A percentile compares a stretch with the other conserved stretches of the same genome.
Conservation (phyloP, 1,284 basidiomycete genomes). For the Blastosporella zonata region DNA sequence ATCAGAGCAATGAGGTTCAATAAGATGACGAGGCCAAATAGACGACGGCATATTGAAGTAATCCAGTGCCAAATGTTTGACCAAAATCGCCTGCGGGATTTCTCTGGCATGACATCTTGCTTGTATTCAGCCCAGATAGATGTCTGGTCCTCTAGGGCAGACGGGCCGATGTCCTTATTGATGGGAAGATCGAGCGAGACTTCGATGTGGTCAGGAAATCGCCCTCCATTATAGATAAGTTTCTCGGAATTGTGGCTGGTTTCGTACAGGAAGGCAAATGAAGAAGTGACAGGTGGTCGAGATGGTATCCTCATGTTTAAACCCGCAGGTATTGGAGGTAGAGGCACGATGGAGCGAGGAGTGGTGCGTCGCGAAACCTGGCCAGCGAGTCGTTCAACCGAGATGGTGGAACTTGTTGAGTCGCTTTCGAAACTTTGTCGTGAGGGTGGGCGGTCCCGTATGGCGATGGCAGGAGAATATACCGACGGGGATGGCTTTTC, state of each 20-base stretch:
- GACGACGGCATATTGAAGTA: constrained; percentile 53
- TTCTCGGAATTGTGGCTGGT: not conserved
- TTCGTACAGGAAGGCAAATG: not conserved
- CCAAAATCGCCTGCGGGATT: constrained; percentile 42
- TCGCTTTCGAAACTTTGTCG: not conserved
- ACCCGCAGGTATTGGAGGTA: constrained; percentile 1
- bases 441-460: not conserved
- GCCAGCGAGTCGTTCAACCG: constrained; percentile 8
- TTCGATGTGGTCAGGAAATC: constrained; percentile 6
- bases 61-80: constrained; percentile 54
- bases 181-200: constrained; percentile 11
- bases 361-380: constrained; percentile 9
- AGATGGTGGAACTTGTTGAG: constrained; percentile 6
- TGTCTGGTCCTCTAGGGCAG: constrained; percentile 29
- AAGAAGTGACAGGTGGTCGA: not conserved
- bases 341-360: constrained; percentile 2
- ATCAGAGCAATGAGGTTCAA: constrained; percentile 54
- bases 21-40: constrained; percentile 56
- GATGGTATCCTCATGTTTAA: not conserved
- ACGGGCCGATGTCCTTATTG: constrained; percentile 22
- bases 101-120: constrained; percentile 48
- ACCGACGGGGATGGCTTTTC: constrained; percentile 6
- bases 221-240: not conserved
- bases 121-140: constrained; percentile 50
- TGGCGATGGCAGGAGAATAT: constrained; percentile 4